Base-by-base conservation (phyloP, 176 grass and related monocot genomes). In the Triticum urartu region DNA sequence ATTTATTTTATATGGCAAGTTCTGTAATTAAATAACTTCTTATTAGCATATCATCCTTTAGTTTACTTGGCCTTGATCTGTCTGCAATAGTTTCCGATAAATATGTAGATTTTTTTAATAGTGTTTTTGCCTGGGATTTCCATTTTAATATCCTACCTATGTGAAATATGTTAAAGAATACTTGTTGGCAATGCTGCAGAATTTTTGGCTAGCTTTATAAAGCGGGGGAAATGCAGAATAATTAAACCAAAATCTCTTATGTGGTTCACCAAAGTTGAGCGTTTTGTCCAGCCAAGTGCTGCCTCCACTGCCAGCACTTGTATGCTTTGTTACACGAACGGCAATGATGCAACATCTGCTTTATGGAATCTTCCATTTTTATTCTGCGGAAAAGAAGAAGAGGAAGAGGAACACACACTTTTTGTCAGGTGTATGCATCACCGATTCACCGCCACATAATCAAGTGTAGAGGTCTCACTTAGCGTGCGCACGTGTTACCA, bases 231-330 rank as follows among this genome's bases (percentile, higher is more conserved):
- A 3, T 54, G 50, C 50, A 18, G 50, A 2, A 54, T 54, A 18
- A 54, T 2, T 18, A 54, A 54, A 54, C 50, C 6, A 6, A 54
- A 54, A 54, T 54, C 50, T 54, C 50, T 18, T 54, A 54, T 54
- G 50, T 18, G 0, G 50, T 54, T 18, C 15, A 54, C 50, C 6
- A 43, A 26, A 75, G n/a, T 77, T 81, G 64, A 35, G 89, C 66
- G 80, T 84, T 83, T 28, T 87, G 85, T 90, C 80, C 43, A 87
- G 84, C 32, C 7, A 79, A 64, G 3, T 13, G 33, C 34, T 67
- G 18, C 80, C 66, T 79, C 84, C 42, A 43, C 75, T 79, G 59
- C 12, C 3, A 61, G 4, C 64, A 30, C 50, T 18, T 72, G 40
- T 20, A 85, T 24, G 42, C 58, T 75, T 75, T 24, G 22, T 75